Evolutionary conservation across 192 early-diverging fungal genomes (phyloP), one percentile per base, ranked within the genome.

Genomic region (Dissophora globulifera): DNA sequence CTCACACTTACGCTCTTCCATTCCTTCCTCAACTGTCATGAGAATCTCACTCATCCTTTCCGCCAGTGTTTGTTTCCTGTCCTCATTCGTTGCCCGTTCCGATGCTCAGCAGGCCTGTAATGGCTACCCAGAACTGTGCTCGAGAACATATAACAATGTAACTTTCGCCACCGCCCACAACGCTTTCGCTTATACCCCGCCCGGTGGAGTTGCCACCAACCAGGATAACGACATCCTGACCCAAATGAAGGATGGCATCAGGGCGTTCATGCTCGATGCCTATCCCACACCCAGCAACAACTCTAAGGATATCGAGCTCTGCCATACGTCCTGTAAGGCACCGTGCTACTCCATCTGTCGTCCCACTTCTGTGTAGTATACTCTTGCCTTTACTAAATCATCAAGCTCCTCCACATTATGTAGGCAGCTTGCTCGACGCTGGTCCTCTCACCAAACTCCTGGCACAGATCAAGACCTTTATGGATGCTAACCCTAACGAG

Each of bases 141-240:
- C 69, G 22, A 84, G 82, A 60, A 69, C 82, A 13, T 93, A 88
- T 61, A 78, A 88, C 69, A 53, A 82, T 49, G 82, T 95, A 19
- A 83, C 92, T 3, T 90, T 82, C 42, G 76, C 88, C 8, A 84
- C 86, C 3, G 89, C 93, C 2, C 93, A 95, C 80, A 94, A 93
- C 64, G 84, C 92, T 5, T 92, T 83, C 68, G 84, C 88, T 15
- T 70, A 50, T 25, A 66, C 76, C 16, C 84, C 81, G 2, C 78
- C 81, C 67, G 81, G 69, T 16, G 79, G 83, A 33, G 66, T 86
- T n/a, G 85, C 87, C 11, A 89, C 89, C 20, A 93, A 92, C 76
- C 92, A 94, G 69, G 70, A 86, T 57, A 79, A 81, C 47, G 62
- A 82, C 31, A 88, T 93, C 31, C 62, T 56, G 12, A 69, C 78